A percentile compares a stretch with the other conserved stretches of the same genome.
phyloP scores from a whole-genome alignment of 306 rosid species.

The Cucumis cinereus region DNA sequence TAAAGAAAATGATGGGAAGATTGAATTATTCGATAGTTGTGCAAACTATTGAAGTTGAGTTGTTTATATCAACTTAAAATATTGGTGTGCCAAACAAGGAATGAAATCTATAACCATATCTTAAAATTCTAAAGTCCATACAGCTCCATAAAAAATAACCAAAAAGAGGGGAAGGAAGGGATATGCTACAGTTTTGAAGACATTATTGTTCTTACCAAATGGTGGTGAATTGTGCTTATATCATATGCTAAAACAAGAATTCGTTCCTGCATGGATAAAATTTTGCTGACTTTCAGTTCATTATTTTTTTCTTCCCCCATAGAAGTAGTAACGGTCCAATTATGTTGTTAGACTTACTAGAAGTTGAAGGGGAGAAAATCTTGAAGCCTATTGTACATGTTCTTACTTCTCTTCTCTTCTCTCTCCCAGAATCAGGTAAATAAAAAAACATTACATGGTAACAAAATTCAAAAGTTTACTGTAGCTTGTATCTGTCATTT shows the following conservation, averaged over 20 bases:
- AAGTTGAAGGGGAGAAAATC: not conserved
- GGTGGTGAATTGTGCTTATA: not conserved
- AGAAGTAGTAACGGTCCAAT: not conserved
- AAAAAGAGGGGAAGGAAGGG: not conserved
- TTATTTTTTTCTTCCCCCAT: not conserved
- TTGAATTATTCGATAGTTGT: no score
- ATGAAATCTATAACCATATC: not conserved
- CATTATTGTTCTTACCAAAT: not conserved
- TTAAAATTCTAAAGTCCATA: not conserved
- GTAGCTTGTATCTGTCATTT: not conserved
- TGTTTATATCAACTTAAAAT: no score
- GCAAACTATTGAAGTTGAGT: no score
- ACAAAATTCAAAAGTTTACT: not conserved
- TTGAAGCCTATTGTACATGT: not conserved
- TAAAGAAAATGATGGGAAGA: no score
- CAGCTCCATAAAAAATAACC: not conserved
- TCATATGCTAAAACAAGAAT: not conserved
- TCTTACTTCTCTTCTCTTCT: not conserved
- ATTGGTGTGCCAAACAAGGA: no score
- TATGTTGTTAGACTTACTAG: not conserved
- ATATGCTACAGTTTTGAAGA: not conserved
- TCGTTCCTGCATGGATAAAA: not conserved
- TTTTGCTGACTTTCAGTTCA: not conserved
- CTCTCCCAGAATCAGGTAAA: conserved; percentile 3
- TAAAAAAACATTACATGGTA: not conserved